Evolutionary conservation across 768 basidiomycete species (phyloP).

Genomic region (Leccinum arenicola): DNA sequence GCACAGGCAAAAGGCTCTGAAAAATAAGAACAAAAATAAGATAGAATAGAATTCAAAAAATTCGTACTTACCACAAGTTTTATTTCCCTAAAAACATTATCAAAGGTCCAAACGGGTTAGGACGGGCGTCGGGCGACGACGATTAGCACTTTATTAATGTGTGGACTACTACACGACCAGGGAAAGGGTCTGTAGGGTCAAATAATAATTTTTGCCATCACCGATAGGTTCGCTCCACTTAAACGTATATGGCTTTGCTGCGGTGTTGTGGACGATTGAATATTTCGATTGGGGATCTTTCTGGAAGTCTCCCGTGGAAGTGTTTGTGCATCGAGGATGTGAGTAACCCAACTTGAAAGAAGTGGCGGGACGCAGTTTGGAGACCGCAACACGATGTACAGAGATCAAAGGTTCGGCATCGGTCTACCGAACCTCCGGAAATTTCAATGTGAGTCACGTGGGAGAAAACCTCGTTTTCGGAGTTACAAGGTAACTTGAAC

Average conservation of each 20-base stretch:
- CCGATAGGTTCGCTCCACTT: background rate
- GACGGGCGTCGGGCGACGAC: background rate
- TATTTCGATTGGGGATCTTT: background rate
- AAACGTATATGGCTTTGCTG: background rate
- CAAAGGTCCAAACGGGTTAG: background rate
- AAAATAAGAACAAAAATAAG: background rate
- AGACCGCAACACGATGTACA: background rate
- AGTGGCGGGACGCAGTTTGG: background rate
- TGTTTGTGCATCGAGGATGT: background rate
- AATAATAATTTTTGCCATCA: background rate
- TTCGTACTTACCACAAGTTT: background rate
- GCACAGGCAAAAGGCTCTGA: background rate
- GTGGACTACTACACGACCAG: background rate
- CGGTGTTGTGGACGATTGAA: background rate
- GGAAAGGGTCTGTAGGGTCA: background rate
- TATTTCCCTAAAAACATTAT: background rate
- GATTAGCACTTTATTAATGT: too few relatives aligned
- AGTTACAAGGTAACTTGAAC: background rate
- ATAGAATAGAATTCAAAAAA: background rate
- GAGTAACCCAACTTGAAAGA: background rate
- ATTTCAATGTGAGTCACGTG: background rate
- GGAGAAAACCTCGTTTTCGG: background rate
- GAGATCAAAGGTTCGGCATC: background rate
- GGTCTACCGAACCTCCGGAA: background rate
- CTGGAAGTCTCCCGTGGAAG: background rate